Percentiles rank a stretch among this genome's conserved stretches.
phyloP scores from a whole-genome alignment of 2,329 filamentous ascomycete species.

The Monilinia polystroma region DNA sequence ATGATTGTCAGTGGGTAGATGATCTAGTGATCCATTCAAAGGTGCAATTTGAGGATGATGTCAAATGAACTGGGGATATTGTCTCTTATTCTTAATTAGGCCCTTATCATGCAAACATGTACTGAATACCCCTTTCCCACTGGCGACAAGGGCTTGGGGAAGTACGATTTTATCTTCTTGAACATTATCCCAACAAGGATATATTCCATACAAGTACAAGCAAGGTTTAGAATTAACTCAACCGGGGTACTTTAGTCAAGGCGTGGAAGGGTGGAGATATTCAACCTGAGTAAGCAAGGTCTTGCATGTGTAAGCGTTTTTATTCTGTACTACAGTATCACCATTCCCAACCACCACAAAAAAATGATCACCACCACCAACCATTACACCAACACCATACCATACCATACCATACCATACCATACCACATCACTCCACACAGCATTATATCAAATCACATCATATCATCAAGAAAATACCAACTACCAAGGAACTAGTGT shows the following conservation, averaged over 20 bases:
- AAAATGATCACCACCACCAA: constrained; percentile 5
- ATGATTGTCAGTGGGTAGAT: not conserved
- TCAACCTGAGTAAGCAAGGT: constrained; percentile 22
- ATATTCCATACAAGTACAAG: not conserved
- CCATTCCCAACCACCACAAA: constrained; percentile 8
- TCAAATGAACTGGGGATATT: not conserved
- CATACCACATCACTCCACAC: not conserved
- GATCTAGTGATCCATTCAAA: not conserved
- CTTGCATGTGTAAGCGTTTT: constrained; percentile 22
- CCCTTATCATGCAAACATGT: not conserved
- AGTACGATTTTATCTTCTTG: not conserved
- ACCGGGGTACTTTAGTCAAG: constrained; percentile 14
- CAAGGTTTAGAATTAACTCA: constrained; percentile 8
- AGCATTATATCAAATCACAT: not conserved
- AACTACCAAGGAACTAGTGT: not conserved
- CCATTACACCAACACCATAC: constrained; percentile 4
- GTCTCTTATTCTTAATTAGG: not conserved
- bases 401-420: not conserved
- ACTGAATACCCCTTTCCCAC: not conserved
- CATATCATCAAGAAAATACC: not conserved
- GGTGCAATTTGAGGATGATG: not conserved
- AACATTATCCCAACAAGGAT: not conserved
- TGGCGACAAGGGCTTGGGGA: not conserved
- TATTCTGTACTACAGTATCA: not conserved
- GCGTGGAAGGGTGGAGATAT: not conserved